A percentile compares a stretch with the other conserved stretches of the same genome.
These are phyloP conservation scores for Geosmithia morbida DNA, from an alignment of 2,329 filamentous ascomycete genomes.

Conservation along the genomic window DNA sequence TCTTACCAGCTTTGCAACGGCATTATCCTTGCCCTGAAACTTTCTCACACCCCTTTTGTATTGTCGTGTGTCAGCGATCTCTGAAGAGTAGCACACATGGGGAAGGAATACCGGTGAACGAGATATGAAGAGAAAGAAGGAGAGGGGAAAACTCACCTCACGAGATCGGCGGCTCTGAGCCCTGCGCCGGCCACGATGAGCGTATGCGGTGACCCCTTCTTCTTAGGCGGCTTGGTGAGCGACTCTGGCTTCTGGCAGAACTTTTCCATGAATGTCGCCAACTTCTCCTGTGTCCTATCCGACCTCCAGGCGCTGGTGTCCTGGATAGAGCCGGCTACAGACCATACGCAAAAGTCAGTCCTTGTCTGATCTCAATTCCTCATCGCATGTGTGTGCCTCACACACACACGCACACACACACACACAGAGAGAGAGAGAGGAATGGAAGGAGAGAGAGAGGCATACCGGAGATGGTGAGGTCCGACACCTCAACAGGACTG, in stretches of 20 bases:
- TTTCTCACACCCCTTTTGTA: conserved; percentile 54
- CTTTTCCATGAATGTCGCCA: conserved; percentile 65
- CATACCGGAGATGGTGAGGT: conserved; percentile 65
- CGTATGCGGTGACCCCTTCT: conserved; percentile 67
- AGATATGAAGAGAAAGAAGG: too few relatives aligned
- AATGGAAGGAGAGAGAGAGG: neutral
- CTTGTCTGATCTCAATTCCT: too few relatives aligned
- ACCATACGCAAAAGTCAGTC: neutral
- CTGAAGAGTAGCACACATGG: too few relatives aligned
- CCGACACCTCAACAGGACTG: conserved; percentile 71
- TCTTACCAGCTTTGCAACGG: conserved; percentile 64
- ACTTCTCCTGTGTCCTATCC: conserved; percentile 51
- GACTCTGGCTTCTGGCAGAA: conserved; percentile 42
- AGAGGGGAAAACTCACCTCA: conserved; percentile 34
- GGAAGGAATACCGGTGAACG: too few relatives aligned
- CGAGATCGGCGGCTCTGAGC: conserved; percentile 72
- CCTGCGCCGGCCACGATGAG: conserved; percentile 78
- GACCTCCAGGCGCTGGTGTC: conserved; percentile 67
- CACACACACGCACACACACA: too few relatives aligned
- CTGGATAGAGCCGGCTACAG: conserved; percentile 53
- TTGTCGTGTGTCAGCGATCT: too few relatives aligned
- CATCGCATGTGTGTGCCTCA: neutral
- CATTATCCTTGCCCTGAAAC: conserved; percentile 64
- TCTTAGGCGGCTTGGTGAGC: conserved; percentile 50
- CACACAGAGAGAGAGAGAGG: neutral